These are phyloP conservation scores for Coemansia sp. DNA, from an alignment of 192 early-diverging fungal genomes.

Conservation along the genomic window DNA sequence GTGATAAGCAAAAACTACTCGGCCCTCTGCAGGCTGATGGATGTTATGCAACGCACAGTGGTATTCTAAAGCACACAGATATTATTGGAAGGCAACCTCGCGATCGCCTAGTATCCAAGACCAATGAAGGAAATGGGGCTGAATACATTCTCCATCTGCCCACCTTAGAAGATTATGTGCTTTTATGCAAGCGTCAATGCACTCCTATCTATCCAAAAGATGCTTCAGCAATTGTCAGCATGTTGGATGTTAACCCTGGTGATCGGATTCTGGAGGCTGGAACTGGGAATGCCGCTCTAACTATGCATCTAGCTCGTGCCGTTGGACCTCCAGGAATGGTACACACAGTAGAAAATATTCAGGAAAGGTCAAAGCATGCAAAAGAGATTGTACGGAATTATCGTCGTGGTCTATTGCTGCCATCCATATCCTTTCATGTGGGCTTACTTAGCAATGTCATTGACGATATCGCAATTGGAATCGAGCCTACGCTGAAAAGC, in stretches of 20 bases:
- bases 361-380: conserved; percentile 51
- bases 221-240: conserved; percentile 45
- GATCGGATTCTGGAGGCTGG: conserved; percentile 65
- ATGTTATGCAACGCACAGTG: conserved; percentile 13
- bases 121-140: conserved; percentile 3
- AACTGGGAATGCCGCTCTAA: conserved; percentile 66
- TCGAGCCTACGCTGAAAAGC: background rate
- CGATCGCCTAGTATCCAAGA: conserved; percentile 11
- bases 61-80: conserved; percentile 15
- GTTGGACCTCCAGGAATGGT: conserved; percentile 45
- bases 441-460: conserved; percentile 32
- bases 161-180: conserved; percentile 35
- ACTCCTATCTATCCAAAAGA: conserved; percentile 71
- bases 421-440: conserved; percentile 46
- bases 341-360: conserved; percentile 58
- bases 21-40: conserved; percentile 12
- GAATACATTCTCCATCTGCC: conserved; percentile 39
- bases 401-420: conserved; percentile 51
- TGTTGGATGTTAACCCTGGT: conserved; percentile 60
- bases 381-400: conserved; percentile 52
- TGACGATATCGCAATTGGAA: background rate
- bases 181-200: conserved; percentile 20
- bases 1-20: conserved; percentile 22
- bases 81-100: conserved; percentile 34
- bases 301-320: conserved; percentile 60